phyloP scores from a whole-genome alignment of 78 protist genomes.

The Tieghemostelium lacteum region DNA sequence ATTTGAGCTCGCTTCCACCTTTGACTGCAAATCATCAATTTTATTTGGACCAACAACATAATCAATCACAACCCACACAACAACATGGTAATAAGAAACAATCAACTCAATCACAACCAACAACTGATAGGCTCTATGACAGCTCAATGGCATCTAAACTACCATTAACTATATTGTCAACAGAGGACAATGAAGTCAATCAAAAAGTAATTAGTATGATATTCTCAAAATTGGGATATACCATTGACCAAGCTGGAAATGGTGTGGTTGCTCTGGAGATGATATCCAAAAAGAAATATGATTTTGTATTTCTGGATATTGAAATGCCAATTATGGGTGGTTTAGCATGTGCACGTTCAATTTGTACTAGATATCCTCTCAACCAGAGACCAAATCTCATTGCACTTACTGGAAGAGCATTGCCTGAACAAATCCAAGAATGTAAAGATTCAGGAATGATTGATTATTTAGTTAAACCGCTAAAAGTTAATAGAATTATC shows the following conservation, averaged over 20 bases:
- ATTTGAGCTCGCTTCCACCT: not conserved
- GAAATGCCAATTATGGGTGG: slow-evolving; percentile 67
- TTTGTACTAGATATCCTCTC: not conserved
- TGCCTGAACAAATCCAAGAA: not conserved
- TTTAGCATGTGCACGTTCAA: not conserved
- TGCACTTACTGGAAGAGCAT: not conserved
- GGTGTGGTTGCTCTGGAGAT: slow-evolving; percentile 32
- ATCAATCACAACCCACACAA: not conserved
- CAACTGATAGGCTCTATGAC: not conserved
- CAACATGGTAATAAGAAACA: not conserved
- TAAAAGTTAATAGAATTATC: not conserved
- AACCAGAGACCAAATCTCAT: not conserved
- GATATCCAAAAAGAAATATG: not conserved
- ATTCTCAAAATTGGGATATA: slow-evolving; percentile 31
- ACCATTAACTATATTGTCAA: slow-evolving; percentile 9
- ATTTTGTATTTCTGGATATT: slow-evolving; percentile 54
- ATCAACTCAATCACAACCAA: not conserved
- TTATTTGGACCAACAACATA: not conserved
- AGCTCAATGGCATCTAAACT: not conserved
- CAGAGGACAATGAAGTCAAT: slow-evolving; percentile 26
- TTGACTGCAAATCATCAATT: not conserved
- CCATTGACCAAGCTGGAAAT: slow-evolving; percentile 27
- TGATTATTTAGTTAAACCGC: not conserved
- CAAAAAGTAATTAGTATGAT: slow-evolving; percentile 12
- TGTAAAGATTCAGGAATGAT: not conserved